These are phyloP conservation scores for Carex scoparia DNA, from an alignment of 176 grass and related monocot genomes.

Conservation along the genomic window DNA sequence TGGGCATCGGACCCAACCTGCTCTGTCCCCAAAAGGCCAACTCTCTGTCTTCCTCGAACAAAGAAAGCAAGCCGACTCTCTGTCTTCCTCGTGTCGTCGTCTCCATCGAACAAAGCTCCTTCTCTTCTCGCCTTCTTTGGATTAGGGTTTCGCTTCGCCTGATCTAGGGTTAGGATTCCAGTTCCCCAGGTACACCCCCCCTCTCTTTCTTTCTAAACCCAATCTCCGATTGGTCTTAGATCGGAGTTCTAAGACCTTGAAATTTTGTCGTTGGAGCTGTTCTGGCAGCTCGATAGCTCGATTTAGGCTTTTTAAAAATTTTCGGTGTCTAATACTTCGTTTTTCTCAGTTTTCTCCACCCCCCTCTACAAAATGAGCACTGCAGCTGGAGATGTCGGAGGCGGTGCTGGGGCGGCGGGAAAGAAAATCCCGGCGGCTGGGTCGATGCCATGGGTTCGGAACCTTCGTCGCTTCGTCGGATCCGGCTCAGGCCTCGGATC, in stretches of 20 bases:
- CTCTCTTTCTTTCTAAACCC: neutral
- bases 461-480: conserved; percentile 91
- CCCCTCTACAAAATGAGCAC: conserved; percentile 48
- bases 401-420: conserved; percentile 26
- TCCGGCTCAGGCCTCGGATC: conserved; percentile 78
- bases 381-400: conserved; percentile 41
- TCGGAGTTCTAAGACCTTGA: conserved; percentile 14
- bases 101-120: neutral
- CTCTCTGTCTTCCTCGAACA: too few relatives aligned
- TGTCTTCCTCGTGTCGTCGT: neutral
- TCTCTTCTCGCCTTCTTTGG: neutral
- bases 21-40: too few relatives aligned
- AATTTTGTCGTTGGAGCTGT: neutral
- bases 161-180: neutral
- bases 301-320: neutral
- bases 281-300: neutral
- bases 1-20: too few relatives aligned
- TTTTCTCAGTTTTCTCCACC: neutral
- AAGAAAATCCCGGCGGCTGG: conserved; percentile 81
- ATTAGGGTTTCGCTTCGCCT: neutral
- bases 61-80: neutral
- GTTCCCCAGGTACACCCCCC: neutral
- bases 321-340: neutral
- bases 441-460: conserved; percentile 92
- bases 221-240: neutral